These are phyloP conservation scores for Mycosarcoma mackinlayi DNA, from an alignment of 1,284 basidiomycete genomes.

Conservation along the genomic window DNA sequence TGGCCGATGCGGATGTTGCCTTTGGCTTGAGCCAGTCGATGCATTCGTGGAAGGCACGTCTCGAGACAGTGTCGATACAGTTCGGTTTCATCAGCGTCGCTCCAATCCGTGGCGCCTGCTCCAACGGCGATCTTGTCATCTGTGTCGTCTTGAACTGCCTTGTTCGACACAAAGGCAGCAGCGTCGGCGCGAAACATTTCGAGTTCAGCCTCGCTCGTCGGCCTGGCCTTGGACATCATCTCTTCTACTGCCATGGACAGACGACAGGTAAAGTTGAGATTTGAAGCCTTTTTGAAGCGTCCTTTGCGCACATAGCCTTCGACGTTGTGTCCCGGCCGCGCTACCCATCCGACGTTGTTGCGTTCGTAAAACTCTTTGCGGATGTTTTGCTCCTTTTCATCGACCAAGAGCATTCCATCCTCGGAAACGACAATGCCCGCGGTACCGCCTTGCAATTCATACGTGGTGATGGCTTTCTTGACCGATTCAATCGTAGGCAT, in stretches of 20 bases:
- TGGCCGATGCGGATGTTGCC: slow-evolving; percentile 60
- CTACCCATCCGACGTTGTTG: slow-evolving; percentile 84
- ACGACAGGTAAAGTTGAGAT: slow-evolving; percentile 85
- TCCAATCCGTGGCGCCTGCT: slow-evolving; percentile 23
- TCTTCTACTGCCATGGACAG: slow-evolving; percentile 80
- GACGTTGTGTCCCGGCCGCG: slow-evolving; percentile 77
- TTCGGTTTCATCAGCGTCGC: slow-evolving; percentile 38
- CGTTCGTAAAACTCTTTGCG: slow-evolving; percentile 79
- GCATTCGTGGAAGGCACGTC: slow-evolving; percentile 70
- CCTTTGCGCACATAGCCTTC: slow-evolving; percentile 84
- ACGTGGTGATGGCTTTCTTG: slow-evolving; percentile 86
- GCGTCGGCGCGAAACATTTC: too few species aligned
- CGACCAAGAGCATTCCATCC: slow-evolving; percentile 77
- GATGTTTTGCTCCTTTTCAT: slow-evolving; percentile 74
- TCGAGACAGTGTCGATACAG: slow-evolving; percentile 41
- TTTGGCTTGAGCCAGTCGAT: slow-evolving; percentile 64
- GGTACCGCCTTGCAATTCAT: slow-evolving; percentile 82
- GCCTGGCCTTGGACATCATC: too few species aligned
- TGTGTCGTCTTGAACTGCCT: too few species aligned
- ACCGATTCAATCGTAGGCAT: slow-evolving; percentile 80
- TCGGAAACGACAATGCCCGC: slow-evolving; percentile 81
- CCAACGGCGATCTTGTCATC: slow-evolving; percentile 4
- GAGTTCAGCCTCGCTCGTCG: too few species aligned
- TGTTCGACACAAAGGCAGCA: too few species aligned
- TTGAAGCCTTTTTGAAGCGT: slow-evolving; percentile 88